Base-by-base conservation (phyloP, 179 eudicot genomes). In the Patellifolia procumbens region DNA sequence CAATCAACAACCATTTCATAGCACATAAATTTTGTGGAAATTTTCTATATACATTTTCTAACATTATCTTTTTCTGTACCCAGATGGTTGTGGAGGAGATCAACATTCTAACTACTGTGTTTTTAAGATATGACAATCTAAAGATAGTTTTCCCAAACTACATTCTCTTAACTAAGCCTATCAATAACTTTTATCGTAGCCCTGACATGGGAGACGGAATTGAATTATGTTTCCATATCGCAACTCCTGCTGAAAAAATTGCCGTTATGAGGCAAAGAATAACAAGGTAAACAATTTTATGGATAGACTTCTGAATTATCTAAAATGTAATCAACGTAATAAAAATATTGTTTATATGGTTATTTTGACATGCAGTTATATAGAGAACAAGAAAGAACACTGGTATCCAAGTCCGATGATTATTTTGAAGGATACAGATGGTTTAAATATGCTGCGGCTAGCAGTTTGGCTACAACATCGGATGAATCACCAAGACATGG, bases 31-130 rank as follows among this genome's bases (percentile, higher is more conserved):
- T n/a, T n/a, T n/a, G n/a, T n/a, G n/a, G n/a, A n/a, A n/a, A n/a
- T n/a, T n/a, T n/a, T n/a, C n/a, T n/a, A 34, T 0, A 48, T 9
- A 20, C 39, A 63, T 52, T 28, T 63, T 48, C 45, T 32, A 65
- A 52, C 34, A 39, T 62, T 19, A 0, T 15, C 0, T 32, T 29
- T 34, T 12, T 3, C 16, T 26, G 48, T n/a, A 81, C 84, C 43
- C 89, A 92, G 97, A 82, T 92, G 96, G 55, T 88, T 1, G 97
- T 92, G 28, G 97, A 92, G 77, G 97, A 92, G 84, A 92, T 92
- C 86, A 92, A 92, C 73, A 92, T 92, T 48, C 82, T 92, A 58
- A 91, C 89, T 2, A 92, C 97, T 0, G 82, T 89, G 15, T 92
- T 92, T 70, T 52, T 92, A 81, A 88, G 93, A 81, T 88, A 34